Conservation (phyloP, 2,329 filamentous ascomycete species). For the Sporothrix phasma region DNA sequence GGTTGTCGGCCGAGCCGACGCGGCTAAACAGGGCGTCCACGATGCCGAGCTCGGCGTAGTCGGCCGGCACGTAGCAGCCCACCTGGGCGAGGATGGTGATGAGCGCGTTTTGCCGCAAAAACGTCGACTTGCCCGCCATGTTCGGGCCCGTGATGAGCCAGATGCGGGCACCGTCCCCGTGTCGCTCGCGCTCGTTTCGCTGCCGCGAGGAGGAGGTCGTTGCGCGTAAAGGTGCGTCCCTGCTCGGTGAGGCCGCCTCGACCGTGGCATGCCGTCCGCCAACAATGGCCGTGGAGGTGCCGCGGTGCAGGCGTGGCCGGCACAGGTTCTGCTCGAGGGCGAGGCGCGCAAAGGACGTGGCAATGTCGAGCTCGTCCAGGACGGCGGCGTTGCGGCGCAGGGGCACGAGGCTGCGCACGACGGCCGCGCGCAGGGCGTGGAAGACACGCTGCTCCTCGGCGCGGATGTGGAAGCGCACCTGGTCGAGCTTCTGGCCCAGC, state of each 20-base stretch:
- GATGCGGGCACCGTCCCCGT: constrained; percentile 49
- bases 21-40: constrained; percentile 96
- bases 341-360: constrained; percentile 72
- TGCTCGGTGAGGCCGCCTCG: constrained; percentile 69
- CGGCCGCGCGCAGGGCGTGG: constrained; percentile 58
- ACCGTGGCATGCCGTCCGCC: constrained; percentile 89
- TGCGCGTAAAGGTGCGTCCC: constrained; percentile 52
- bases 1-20: constrained; percentile 85
- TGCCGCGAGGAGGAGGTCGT: constrained; percentile 59
- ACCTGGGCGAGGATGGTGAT: constrained; percentile 90
- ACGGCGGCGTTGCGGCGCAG: constrained; percentile 84
- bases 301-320: constrained; percentile 60
- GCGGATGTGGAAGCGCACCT: constrained; percentile 65
- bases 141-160: constrained; percentile 77
- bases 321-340: constrained; percentile 64
- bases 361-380: constrained; percentile 86
- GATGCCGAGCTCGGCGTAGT: constrained; percentile 74
- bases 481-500: constrained; percentile 71
- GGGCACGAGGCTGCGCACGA: constrained; percentile 73
- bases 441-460: constrained; percentile 79
- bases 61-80: constrained; percentile 84
- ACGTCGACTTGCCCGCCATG: constrained; percentile 97
- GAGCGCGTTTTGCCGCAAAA: constrained; percentile 87
- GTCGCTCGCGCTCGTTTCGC: no score
- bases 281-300: constrained; percentile 61